Evolutionary conservation across 1,284 basidiomycete species (phyloP), one percentile per base, ranked within the genome.

Genomic region (Malassezia yamatoensis): DNA sequence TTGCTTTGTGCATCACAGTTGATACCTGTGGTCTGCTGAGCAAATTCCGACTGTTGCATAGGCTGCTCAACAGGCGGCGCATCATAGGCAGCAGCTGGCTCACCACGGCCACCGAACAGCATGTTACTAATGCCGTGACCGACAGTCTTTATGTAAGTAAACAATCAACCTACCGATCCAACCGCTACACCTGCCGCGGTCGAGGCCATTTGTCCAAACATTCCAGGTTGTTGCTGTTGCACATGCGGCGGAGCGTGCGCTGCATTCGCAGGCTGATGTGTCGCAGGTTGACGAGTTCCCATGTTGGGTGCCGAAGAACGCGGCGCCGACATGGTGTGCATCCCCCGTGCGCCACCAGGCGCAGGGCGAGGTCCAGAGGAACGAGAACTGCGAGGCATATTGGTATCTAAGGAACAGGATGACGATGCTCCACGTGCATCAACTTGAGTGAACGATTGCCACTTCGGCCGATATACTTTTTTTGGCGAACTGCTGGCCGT

Each of bases 151-250:
- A 38, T 37, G 41, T n/a, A 32, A 41, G 43, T 18, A 35, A 39
- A 18, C 9, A 15, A 13, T 8, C 32, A 24, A 56, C 47, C 32
- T 42, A 47, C 49, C 13, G 86, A 88, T 41, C 87, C 87, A 49
- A 87, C 79, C 6, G 88, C 88, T 39, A 90, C 88, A 60, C 85
- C 86, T 53, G 87, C 87, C 29, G 87, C 87, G 7, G 88, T 90
- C 13, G 87, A 87, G 51, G 87, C 88, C 86, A 90, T 90, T 74
- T 73, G 68, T 21, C 67, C 66, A 44, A 73, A 73, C 29, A 73
- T 56, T 49, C 71, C 69, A 20, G 68, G 67, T 18, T 54, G 57
- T 3, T 47, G 57, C 42, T 57, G 60, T 32, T 43, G 41, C 41
- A 21, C 41, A 32, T 43, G 41, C n/a, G 60, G 42, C 43, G 13